Evolutionary conservation across 176 grass and related monocot genomes (phyloP), one percentile per base, ranked within the genome.

Genomic region (Miscanthus lutarioriparius): DNA sequence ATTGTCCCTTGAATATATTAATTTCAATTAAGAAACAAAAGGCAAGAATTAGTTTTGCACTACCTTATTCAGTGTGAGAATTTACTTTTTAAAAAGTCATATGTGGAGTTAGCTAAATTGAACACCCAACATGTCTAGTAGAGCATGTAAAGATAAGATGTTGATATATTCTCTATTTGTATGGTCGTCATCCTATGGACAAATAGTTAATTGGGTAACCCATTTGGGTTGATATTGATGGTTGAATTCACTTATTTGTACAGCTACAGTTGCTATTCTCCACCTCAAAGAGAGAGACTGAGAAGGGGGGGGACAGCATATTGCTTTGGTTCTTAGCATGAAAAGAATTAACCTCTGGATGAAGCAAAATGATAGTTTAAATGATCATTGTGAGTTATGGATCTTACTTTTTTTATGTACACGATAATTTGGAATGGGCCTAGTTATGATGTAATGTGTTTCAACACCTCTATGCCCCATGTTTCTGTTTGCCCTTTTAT

Each of bases 181-280:
- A 53, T 35, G 7, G 19, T 49, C 33, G 1, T 25, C 23, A 43
- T 75, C 13, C 2, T 58, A 68, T 81, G 62, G 30, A 26, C 17
- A 64, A 23, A 40, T 78, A 58, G 6, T 64, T 65, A 84, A 41
- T 33, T 43, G 23, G 33, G 5, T 68, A 36, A 75, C 38, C 78
- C 36, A 36, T 89, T 17, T 85, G 49, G 63, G 77, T 71, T 14
- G 15, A 81, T 63, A 22, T 82, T 68, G 51, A 85, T 70, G 48
- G 17, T 9, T 74, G 44, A 59, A 62, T 79, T 12, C 36, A 47
- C 9, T 84, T 79, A 67, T 56, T 33, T 85, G 70, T 41, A 16
- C 59, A 36, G 19, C 14, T 56, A 48, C 79, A 48, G 44, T 64
- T 51, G 8, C 16, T 36, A 70, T 75, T 61, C 58, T 74, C 72